These are phyloP conservation scores for Paramyrothecium roridum DNA, from an alignment of 2,329 filamentous ascomycete genomes.

Conservation along the genomic window DNA sequence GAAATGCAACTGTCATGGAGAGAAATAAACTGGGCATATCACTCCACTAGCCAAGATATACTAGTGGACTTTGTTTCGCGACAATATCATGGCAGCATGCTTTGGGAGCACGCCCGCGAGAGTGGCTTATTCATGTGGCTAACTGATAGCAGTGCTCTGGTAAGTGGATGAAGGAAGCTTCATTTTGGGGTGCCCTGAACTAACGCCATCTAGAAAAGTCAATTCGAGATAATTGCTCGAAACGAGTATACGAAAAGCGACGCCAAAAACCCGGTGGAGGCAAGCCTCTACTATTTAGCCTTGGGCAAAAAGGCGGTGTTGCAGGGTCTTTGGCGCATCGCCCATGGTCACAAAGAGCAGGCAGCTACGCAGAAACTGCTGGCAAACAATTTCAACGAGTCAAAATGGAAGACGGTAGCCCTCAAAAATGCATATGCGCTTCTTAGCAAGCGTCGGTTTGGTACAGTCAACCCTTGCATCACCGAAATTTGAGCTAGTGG, in stretches of 20 bases:
- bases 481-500: neutral
- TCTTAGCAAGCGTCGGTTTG: constrained; percentile 84
- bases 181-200: constrained; percentile 5
- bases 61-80: constrained; percentile 76
- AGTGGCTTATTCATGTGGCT: constrained; percentile 96
- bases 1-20: constrained; percentile 69
- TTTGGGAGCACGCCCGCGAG: constrained; percentile 82
- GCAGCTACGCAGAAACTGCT: constrained; percentile 73
- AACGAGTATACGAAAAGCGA: constrained; percentile 91
- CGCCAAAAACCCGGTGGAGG: constrained; percentile 85
- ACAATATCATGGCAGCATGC: constrained; percentile 75
- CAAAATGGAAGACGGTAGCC: constrained; percentile 83
- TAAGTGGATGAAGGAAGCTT: constrained; percentile 37
- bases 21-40: constrained; percentile 83
- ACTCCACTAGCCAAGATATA: constrained; percentile 85
- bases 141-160: constrained; percentile 70
- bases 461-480: constrained; percentile 38
- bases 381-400: constrained; percentile 85
- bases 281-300: constrained; percentile 87
- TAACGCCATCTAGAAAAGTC: constrained; percentile 36
- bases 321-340: constrained; percentile 92
- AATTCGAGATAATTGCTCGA: constrained; percentile 87
- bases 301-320: constrained; percentile 87
- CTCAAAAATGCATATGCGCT: constrained; percentile 96
- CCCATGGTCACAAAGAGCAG: constrained; percentile 85